A percentile compares a stretch with the other conserved stretches of the same genome.
Evolutionary conservation across 106 monocot genomes (phyloP).

Genomic region (Allium cepa): DNA sequence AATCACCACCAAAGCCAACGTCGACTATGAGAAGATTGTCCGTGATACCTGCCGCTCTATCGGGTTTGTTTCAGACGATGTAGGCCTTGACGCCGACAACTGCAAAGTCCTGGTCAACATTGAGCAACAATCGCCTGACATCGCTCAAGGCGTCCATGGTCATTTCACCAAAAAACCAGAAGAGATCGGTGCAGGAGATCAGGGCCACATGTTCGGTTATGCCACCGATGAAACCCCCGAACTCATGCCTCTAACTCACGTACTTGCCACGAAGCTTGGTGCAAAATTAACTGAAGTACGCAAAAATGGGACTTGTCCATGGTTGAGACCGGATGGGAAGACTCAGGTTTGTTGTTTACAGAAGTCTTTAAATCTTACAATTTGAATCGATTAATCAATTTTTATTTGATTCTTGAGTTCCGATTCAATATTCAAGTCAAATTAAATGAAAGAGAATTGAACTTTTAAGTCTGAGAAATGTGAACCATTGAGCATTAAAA

Average conservation of each 20-base stretch:
- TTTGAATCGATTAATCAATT: too few relatives aligned
- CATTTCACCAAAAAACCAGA: slow-evolving; percentile 27
- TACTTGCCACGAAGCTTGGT: slow-evolving; percentile 36
- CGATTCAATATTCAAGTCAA: too few relatives aligned
- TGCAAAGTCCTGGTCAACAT: slow-evolving; percentile 41
- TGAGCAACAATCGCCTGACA: slow-evolving; percentile 40
- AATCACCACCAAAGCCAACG: slow-evolving; percentile 38
- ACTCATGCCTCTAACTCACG: slow-evolving; percentile 38
- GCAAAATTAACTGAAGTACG: slow-evolving; percentile 33
- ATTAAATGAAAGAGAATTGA: too few relatives aligned
- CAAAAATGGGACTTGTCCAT: slow-evolving; percentile 34
- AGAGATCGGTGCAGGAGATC: slow-evolving; percentile 26
- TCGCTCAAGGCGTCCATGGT: slow-evolving; percentile 38
- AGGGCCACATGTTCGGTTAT: slow-evolving; percentile 28
- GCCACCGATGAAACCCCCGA: slow-evolving; percentile 41
- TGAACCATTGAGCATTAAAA: too few relatives aligned
- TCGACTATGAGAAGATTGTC: slow-evolving; percentile 43
- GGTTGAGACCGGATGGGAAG: slow-evolving; percentile 40
- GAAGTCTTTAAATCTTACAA: too few relatives aligned
- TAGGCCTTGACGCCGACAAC: slow-evolving; percentile 33
- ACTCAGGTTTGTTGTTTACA: slow-evolving; percentile 15
- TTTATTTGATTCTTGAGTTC: too few relatives aligned
- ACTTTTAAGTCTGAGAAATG: too few relatives aligned
- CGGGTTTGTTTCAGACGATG: slow-evolving; percentile 30
- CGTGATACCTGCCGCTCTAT: slow-evolving; percentile 34